Evolutionary conservation across 2,329 filamentous ascomycete species (phyloP), one percentile per base, ranked within the genome.

Genomic region (Cytospora paraplurivora): DNA sequence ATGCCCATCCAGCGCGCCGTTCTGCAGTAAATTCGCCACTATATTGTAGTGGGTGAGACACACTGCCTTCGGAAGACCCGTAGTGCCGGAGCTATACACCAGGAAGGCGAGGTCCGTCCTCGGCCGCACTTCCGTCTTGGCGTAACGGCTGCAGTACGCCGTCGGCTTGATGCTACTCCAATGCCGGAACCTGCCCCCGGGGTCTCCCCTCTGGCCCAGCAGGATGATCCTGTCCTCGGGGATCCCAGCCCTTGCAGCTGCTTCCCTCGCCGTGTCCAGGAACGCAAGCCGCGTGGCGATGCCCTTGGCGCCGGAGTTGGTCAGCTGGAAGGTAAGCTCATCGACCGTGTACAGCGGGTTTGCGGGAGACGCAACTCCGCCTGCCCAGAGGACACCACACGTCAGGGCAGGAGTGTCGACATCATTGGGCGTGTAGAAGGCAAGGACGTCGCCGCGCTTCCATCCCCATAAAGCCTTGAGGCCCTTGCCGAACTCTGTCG

Each of bases 51-150:
- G 94, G 8, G 87, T 90, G 37, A 97, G 81, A 85, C 92, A 90
- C 15, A 97, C 94, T 17, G 93, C 94, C 76, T 98, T 98, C 0
- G 94, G 93, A 57, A 93, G 79, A 1, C 94, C 94, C 0, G 94
- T 97, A 0, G 94, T 98, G 8, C 94, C 94, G 8, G 89, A 93
- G 56, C 88, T 92, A 75, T 96, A 97, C 0, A 96, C 92, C 63
- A 97, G 76, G 71, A 95, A 96, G 0, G 92, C 89, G 33, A 95
- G 74, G 72, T 97, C 92, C 63, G 86, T 88, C 56, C 83, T 81
- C 0, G 91, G 85, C 56, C 90, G 81, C 58, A 92, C 76, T 69
- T 84, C 87, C 5, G 86, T 79, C 59, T 64, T 68, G 19, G 85
- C 81, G 70, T 84, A 86, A 67, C 85, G 81, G 3, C 81, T 79